Evolutionary conservation across 768 basidiomycete species (phyloP), one percentile per base, ranked within the genome.

Genomic region (Ephemerocybe angulata): DNA sequence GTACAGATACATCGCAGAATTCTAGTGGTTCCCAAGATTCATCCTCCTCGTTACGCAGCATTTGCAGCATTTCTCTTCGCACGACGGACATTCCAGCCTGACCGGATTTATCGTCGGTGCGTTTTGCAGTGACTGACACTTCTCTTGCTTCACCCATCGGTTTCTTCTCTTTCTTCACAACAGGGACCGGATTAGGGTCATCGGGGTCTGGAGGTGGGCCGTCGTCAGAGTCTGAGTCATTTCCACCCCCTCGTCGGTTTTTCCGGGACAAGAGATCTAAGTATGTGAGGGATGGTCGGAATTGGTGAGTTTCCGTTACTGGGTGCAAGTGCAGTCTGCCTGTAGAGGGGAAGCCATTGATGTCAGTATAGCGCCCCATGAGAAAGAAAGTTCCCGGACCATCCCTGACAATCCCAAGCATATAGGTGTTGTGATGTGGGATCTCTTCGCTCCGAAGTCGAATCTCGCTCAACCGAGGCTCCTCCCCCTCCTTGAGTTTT

Each of bases 181-280:
- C 66, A 29, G 76, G 67, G 4, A 71, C 58, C n/a, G 82, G 78
- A 1, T 72, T 67, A 4, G 76, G 78, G 51, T 90, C 88, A 59
- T 91, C 89, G 13, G 88, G 88, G 63, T 92, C 89, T 40, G 82
- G 86, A 24, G 87, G 88, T 22, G 88, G 87, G 0, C 85, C 89
- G 51, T 88, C 86, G 53, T 90, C 88, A 6, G 84, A 85, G 42
- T 91, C 90, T 1, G 85, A 85, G 53, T 86, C 89, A 3, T 78
- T 81, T 7, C 77, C 83, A 30, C 62, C 78, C 38, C 73, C 71
- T 21, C 79, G 82, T 60, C 76, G 81, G 57, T 68, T 74, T 72
- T 86, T 90, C 33, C 83, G 83, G 22, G 85, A 83, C 52, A 87
- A 66, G 55, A 82, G 69, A 65, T 93, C 92, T 58, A 93, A 76